phyloP scores from a whole-genome alignment of 345 rosid species.

The Brassica nigra region DNA sequence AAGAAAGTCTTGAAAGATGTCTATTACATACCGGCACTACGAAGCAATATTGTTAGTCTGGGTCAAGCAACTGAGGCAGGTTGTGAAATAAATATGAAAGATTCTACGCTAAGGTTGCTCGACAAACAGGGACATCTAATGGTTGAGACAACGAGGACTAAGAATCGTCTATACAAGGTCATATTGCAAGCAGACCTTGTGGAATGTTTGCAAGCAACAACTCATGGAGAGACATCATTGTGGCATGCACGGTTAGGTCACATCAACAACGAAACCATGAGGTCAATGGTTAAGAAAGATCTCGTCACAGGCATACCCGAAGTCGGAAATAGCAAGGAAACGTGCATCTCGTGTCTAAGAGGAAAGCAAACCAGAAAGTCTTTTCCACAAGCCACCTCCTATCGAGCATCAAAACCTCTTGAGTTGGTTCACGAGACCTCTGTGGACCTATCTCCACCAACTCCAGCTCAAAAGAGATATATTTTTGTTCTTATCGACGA shows the following conservation, averaged over 20 bases:
- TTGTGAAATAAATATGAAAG: not conserved
- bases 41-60: too few species aligned
- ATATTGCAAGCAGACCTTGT: not conserved
- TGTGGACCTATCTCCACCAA: too few species aligned
- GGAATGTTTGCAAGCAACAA: not conserved
- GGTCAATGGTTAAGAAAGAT: not conserved
- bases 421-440: too few species aligned
- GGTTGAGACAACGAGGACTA: not conserved
- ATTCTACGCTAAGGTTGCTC: not conserved
- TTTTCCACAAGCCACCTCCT: too few species aligned
- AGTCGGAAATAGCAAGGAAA: not conserved
- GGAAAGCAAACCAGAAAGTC: too few species aligned
- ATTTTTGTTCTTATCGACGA: too few species aligned
- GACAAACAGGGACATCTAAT: not conserved
- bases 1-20: not conserved
- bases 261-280: not conserved
- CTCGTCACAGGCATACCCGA: not conserved
- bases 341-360: not conserved
- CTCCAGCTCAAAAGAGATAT: too few species aligned
- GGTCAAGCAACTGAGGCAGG: not conserved
- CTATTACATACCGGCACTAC: not conserved
- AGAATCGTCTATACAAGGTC: not conserved
- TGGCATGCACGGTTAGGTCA: not conserved
- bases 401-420: too few species aligned
- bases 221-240: not conserved